Conservation (phyloP, 2,329 filamentous ascomycete genomes). For the Torrubiellomyces zombiae region DNA sequence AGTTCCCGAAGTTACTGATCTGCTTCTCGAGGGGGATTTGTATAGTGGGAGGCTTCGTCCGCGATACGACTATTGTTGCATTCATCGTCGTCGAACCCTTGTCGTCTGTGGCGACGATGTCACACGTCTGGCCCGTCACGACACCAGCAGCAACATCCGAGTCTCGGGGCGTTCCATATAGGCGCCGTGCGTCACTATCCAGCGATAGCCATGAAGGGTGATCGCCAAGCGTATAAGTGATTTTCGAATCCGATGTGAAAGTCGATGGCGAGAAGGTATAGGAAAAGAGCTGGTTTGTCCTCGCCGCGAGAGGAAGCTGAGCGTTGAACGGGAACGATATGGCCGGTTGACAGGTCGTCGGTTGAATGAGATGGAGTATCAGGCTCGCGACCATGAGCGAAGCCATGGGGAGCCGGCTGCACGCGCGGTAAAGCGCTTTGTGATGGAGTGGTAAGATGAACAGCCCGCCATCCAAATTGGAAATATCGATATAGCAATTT, state of each 20-base stretch:
- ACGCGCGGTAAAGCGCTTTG: conserved; percentile 8
- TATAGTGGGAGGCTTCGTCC: conserved; percentile 34
- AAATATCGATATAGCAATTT: no score
- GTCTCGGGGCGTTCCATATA: conserved; percentile 53
- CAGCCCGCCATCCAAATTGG: conserved; percentile 6
- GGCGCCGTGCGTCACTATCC: conserved; percentile 43
- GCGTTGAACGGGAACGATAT: conserved; percentile 62
- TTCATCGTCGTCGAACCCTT: conserved; percentile 46
- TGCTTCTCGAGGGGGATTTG: conserved; percentile 40
- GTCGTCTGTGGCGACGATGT: conserved; percentile 51
- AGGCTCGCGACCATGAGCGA: conserved; percentile 11
- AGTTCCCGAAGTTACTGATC: conserved; percentile 38
- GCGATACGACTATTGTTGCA: conserved; percentile 55
- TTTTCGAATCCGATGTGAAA: conserved; percentile 46
- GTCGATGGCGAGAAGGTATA: conserved; percentile 60
- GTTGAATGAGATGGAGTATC: conserved; percentile 12
- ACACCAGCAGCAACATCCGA: conserved; percentile 29
- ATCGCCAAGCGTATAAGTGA: conserved; percentile 49
- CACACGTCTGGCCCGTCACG: conserved; percentile 43
- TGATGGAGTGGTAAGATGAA: conserved; percentile 6
- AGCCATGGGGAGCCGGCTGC: conserved; percentile 13
- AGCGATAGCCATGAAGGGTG: conserved; percentile 62
- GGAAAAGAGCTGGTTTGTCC: conserved; percentile 47
- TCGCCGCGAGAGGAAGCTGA: conserved; percentile 66
- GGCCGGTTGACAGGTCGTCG: conserved; percentile 22